Conservation (phyloP, 1,284 basidiomycete species). For the Rhodotorula sp. region DNA sequence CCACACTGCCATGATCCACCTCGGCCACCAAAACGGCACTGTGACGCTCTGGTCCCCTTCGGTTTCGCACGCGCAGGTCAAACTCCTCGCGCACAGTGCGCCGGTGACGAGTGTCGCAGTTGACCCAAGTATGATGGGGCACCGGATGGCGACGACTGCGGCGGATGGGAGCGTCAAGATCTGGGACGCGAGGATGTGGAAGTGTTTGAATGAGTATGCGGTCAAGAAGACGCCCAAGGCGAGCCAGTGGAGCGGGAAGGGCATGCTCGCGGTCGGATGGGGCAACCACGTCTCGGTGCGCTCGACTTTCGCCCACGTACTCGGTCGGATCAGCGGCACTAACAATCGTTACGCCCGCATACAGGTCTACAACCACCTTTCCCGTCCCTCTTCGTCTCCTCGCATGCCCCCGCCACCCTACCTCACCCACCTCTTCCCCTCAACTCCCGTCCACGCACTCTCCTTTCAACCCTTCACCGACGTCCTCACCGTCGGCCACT, state of each 20-base stretch:
- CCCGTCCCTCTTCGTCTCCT: conserved; percentile 43
- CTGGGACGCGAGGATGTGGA: conserved; percentile 97
- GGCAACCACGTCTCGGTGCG: conserved; percentile 73
- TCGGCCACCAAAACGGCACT: conserved; percentile 86
- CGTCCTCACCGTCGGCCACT: conserved; percentile 72
- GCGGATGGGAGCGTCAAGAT: conserved; percentile 84
- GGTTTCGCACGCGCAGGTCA: conserved; percentile 83
- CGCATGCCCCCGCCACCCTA: conserved; percentile 71
- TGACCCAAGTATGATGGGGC: conserved; percentile 73
- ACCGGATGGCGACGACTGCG: conserved; percentile 88
- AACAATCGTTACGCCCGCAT: neutral
- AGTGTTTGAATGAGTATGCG: conserved; percentile 49
- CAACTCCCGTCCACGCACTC: conserved; percentile 65
- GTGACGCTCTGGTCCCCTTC: conserved; percentile 97
- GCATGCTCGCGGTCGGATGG: conserved; percentile 80
- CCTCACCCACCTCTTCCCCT: conserved; percentile 74
- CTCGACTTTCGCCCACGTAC: neutral
- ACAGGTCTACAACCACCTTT: conserved; percentile 44
- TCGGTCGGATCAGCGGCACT: neutral
- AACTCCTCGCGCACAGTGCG: conserved; percentile 84
- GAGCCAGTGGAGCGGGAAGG: conserved; percentile 61
- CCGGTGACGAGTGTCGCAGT: conserved; percentile 79
- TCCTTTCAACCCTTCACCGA: conserved; percentile 92
- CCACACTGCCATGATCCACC: conserved; percentile 87
- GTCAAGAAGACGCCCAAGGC: conserved; percentile 48